phyloP scores from a whole-genome alignment of 163 green algal species.

The Coccomyxa subellipsoidea region DNA sequence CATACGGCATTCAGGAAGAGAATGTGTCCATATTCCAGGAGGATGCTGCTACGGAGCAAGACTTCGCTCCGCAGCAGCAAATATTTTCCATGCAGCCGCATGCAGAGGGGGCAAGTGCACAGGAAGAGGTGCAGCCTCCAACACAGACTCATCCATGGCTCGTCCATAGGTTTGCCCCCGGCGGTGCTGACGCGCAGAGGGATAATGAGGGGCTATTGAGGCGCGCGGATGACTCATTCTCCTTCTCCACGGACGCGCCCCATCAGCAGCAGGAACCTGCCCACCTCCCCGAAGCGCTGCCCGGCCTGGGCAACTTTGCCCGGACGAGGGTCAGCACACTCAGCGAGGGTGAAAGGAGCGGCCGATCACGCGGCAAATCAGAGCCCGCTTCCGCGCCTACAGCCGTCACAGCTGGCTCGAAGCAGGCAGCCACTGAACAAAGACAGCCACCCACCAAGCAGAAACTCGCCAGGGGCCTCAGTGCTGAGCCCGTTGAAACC shows the following conservation, averaged over 20 bases:
- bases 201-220: neutral
- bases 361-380: neutral
- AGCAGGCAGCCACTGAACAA: neutral
- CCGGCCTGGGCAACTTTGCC: neutral
- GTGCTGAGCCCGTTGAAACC: neutral
- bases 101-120: no score
- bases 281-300: neutral
- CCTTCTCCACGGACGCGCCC: neutral
- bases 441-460: neutral
- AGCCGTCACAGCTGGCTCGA: neutral
- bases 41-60: neutral
- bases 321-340: neutral
- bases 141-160: no score
- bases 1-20: neutral
- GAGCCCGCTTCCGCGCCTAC: neutral
- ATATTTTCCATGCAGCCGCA: neutral
- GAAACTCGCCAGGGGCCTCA: neutral
- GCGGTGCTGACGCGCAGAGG: neutral
- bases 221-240: neutral
- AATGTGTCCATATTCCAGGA: neutral
- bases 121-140: no score
- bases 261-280: neutral
- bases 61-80: neutral
- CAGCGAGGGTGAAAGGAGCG: neutral
- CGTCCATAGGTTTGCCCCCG: no score